Evolutionary conservation across 2,329 filamentous ascomycete genomes (phyloP), one percentile per base, ranked within the genome.

Genomic region (Cryphonectria radicalis): DNA sequence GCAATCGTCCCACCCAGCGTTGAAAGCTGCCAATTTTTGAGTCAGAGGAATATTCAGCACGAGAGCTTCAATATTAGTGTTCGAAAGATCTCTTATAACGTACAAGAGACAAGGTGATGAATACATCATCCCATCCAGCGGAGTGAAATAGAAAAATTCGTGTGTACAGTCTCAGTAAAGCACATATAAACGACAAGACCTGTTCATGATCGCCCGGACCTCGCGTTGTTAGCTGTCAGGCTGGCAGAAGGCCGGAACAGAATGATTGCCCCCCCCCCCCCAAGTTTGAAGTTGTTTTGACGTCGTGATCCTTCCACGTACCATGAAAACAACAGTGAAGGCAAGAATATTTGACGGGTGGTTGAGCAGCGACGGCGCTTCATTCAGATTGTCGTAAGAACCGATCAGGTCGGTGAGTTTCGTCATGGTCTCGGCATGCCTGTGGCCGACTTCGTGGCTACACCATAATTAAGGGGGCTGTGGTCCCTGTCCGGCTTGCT

Each of bases 81-180:
- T 4, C 19, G 25, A n/a, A 37, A 19, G 60, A 25, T 4, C n/a
- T 40, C 22, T n/a, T 13, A 3, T 2, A 66, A 67, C 74, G 2
- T 53, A 75, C 74, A 70, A 75, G 37, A 11, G 71, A 73, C 40
- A 75, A 28, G 5, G 73, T 50, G 3, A 76, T 64, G 40, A 76
- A 73, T 13, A 74, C 50, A 43, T 76, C 74, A 57, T 76, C 74
- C 74, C 74, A 76, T 64, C 74, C 72, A 1, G 73, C 69, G 37
- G 73, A 75, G 28, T 64, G 66, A 8, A 74, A 50, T 17, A 75
- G 35, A 40, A 73, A 75, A 19, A 72, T 63, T 3, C 74, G 73
- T 4, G 74, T 74, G 62, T 76, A 76, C 10, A 76, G 63, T 69
- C 74, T 73, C 22, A 74, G 67, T 11, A 62, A 17, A 25, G 72